Conservation (phyloP, 352 stramenopile species). For the Pseudoperonospora humuli region DNA sequence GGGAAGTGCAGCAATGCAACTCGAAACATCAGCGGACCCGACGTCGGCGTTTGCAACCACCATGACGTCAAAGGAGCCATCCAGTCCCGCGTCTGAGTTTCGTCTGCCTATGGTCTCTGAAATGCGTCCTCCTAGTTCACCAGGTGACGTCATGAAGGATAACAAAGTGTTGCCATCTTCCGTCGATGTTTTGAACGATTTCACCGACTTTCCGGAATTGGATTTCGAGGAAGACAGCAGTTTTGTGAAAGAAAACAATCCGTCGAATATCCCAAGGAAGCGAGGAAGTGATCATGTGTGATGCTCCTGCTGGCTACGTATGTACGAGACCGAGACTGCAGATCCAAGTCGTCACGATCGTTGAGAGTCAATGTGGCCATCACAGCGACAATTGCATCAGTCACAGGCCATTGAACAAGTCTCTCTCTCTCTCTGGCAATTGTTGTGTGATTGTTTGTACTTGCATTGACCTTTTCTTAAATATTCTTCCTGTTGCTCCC, state of each 20-base stretch:
- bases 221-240: constrained; percentile 62
- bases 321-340: constrained; percentile 2
- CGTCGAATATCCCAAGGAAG: constrained; percentile 44
- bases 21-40: constrained; percentile 1
- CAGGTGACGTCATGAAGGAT: constrained; percentile 2
- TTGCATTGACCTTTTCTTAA: constrained; percentile 30
- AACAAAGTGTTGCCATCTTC: constrained; percentile 18
- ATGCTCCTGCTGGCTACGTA: too few species aligned
- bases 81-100: constrained; percentile 7
- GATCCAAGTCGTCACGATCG: constrained; percentile 16
- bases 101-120: constrained; percentile 13
- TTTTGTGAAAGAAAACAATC: constrained; percentile 61
- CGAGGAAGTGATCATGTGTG: constrained; percentile 59
- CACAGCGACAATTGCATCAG: neutral
- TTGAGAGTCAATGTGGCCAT: neutral
- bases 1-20: neutral
- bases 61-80: constrained; percentile 6
- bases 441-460: constrained; percentile 16
- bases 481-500: constrained; percentile 19
- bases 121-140: constrained; percentile 4
- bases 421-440: constrained; percentile 1
- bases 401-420: constrained; percentile 4
- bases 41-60: constrained; percentile 7
- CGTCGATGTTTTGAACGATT: constrained; percentile 67
- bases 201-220: constrained; percentile 64